Base-by-base conservation (phyloP, 1,284 basidiomycete genomes). In the Blastosporella zonata region DNA sequence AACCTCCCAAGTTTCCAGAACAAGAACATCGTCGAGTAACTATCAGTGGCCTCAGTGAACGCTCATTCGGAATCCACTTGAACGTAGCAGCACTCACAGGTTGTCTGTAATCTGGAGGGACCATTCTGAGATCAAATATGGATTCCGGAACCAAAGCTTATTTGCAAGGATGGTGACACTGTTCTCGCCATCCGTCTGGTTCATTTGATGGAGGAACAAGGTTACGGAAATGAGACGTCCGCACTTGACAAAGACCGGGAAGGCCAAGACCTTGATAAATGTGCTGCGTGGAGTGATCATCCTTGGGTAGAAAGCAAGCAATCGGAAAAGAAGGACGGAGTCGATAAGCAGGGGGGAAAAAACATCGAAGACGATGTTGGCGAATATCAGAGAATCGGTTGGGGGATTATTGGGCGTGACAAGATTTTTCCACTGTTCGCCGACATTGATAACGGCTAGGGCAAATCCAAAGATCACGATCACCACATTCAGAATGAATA, bases 71-170 rank as follows among this genome's bases (percentile, higher is more conserved):
- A 23, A 12, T 31, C 7, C n/a, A 28, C 22, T 4, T 22, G 15
- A 10, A 37, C 18, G 41, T 7, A 35, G 43, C 22, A 12, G 5
- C 20, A 56, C 58, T 27, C 46, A 67, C 67, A 55, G 47, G 40
- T 68, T 68, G 45, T 68, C 67, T 1, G 63, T 38, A 12, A 66
- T 61, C 50, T 68, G 65, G 12, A 67, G 52, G 13, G 58, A 55
- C 59, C 50, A 62, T 35, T 53, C 61, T 34, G 52, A 54, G 39
- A 57, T 47, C 35, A 41, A 46, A 33, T 46, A 50, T 12, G 43
- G 49, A 43, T 47, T 58, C 52, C 15, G 48, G 49, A 39, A 49
- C 54, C 53, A 51, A 40, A 34, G 44, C 31, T 21, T 50, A 34
- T 34, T 56, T 22, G 50, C 50, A 62, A n/a, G 53, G 47, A n/a